phyloP scores from a whole-genome alignment of 1,139 yeast species.

The Scheffersomyces insectosa region DNA sequence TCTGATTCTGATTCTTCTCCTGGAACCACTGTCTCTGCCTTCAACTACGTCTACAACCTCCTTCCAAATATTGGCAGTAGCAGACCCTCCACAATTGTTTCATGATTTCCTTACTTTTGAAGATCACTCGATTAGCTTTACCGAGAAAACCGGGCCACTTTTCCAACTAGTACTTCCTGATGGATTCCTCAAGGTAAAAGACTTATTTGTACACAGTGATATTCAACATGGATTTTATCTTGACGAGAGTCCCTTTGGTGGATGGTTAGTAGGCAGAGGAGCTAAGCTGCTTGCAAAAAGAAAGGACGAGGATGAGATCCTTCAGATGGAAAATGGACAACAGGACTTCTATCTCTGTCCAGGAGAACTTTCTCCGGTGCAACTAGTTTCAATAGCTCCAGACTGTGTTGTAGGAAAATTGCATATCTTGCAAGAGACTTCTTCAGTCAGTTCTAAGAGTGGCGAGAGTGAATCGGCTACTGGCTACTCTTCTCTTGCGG shows the following conservation, averaged over 20 bases:
- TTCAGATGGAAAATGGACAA: not conserved
- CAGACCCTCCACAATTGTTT: not conserved
- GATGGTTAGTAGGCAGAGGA: not conserved
- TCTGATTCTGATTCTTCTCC: conserved; percentile 9
- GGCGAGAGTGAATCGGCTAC: not conserved
- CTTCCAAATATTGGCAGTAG: not conserved
- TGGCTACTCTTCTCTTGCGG: too few species aligned
- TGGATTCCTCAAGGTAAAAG: not conserved
- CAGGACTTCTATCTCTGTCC: not conserved
- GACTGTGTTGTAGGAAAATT: not conserved
- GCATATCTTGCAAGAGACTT: not conserved
- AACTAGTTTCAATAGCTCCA: not conserved
- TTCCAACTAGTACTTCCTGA: not conserved
- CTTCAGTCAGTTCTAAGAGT: not conserved
- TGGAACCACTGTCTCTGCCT: too few species aligned
- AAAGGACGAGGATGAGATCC: too few species aligned
- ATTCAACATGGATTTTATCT: not conserved
- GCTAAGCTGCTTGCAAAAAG: too few species aligned
- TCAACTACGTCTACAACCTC: not conserved
- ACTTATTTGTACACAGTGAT: not conserved
- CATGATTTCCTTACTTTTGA: not conserved
- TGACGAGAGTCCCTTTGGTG: not conserved
- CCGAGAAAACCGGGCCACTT: not conserved
- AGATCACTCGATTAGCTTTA: not conserved
- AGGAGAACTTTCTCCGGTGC: not conserved